Base-by-base conservation (phyloP, 1,139 yeast species). In the Petasospora fabianii region DNA sequence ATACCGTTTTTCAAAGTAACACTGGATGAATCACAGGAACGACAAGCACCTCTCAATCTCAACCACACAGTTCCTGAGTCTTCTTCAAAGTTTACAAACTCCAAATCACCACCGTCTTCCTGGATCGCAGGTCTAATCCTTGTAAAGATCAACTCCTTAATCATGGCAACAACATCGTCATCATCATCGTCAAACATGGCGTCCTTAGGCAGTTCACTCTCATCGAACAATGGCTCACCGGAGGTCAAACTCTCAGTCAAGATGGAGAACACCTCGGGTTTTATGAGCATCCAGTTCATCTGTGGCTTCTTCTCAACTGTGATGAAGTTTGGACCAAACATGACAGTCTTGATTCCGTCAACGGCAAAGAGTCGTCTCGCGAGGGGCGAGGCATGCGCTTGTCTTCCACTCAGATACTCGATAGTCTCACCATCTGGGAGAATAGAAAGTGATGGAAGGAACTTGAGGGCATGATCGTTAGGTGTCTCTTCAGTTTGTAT, bases 101-200 rank as follows among this genome's bases (percentile, higher is more conserved):
- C 85, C 45, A 84, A 79, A 56, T 84, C 94, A 10, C 94, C 94
- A 38, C 94, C 94, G 56, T 84, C 94, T 48, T 84, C 94, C 59
- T 80, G 84, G 47, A 84, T 82, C 0, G 97, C 97, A 1, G 99
- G 98, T 53, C 97, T 77, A 45, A 92, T 90, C 54, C 97, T 77
- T 5, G 99, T 92, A 55, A 86, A 90, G 42, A 92, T 84, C 38
- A 92, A 71, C 61, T 92, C 99, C 55, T 90, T 88, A 55, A 92
- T 88, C 86, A 92, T 84, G 12, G 84, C 76, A 37, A 92, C 88
- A 3, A 90, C 77, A 59, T 69, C 73, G 43, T 64, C 63, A 38
- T 68, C 71, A 30, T 67, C 72, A 34, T 66, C 72, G 17, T 55
- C 56, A 31, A 62, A 62, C 15, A 56, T 62, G 10, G 53, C 48